Evolutionary conservation across 331 rosid genomes (phyloP), one percentile per base, ranked within the genome.

Genomic region (Malus hybrid): DNA sequence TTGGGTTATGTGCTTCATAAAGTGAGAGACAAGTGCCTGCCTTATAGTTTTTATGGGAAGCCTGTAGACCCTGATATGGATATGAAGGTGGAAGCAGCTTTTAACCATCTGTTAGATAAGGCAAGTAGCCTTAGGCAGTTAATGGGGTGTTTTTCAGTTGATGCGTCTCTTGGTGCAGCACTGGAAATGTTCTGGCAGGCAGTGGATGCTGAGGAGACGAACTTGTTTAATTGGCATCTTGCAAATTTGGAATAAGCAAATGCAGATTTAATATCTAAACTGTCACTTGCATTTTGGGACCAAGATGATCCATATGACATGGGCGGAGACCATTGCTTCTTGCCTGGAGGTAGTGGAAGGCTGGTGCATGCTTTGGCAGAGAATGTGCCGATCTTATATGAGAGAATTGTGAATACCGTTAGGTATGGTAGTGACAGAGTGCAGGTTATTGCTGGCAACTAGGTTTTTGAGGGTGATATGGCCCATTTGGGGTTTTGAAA

Each of bases 311-410:
- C 97, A 0, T 94, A 92, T 83, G 99, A 94, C 81, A 94, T 94
- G 97, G 97, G 96, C 65, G 97, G 99, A 72, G 97, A 94, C 71
- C 99, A 92, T 77, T 94, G 97, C 82, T 94, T 94, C 85, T 89
- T 94, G 87, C 97, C 99, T 42, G 96, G 97, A 44, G 99, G 99
- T 26, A 90, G 90, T 75, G 97, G 93, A 78, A 87, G 87, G 87
- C 76, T 94, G 75, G 89, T 92, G 71, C 97, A 90, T 74, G 97
- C 91, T 56, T 81, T 94, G 92, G 85, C 87, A 42, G 97, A 94
- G 84, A 94, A 87, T 81, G 90, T 92, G 76, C 82, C 89, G 19
- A 87, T 94, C 79, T 78, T 87, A 72, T 92, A 87, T 52, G 99
- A 92, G 85, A 94, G 76, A 82, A 88, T 91, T 50, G 92, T 92